A percentile compares a stretch with the other conserved stretches of the same genome.
These are phyloP conservation scores for Boletus vermiculosoides DNA, from an alignment of 768 basidiomycete species.

Conservation along the genomic window DNA sequence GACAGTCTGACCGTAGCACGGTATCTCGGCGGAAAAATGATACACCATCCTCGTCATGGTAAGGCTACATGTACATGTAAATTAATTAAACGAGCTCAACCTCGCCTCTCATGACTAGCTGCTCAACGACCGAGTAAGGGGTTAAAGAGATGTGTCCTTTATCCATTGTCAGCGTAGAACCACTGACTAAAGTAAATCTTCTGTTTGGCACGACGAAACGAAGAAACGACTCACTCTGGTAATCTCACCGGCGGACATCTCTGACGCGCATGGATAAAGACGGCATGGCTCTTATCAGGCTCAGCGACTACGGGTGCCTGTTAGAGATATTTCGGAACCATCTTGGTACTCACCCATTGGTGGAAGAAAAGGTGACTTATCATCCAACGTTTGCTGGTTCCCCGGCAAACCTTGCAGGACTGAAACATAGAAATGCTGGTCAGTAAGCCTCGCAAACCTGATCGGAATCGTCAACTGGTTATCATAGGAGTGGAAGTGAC, in stretches of 20 bases:
- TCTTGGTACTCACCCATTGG: slow-evolving; percentile 59
- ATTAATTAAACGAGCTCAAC: slow-evolving; percentile 67
- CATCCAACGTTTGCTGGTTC: slow-evolving; percentile 73
- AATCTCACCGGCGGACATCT: slow-evolving; percentile 64
- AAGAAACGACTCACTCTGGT: slow-evolving; percentile 56
- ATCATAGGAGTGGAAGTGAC: not conserved
- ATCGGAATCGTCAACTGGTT: not conserved
- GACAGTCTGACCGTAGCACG: not conserved
- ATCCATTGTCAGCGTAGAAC: slow-evolving; percentile 67
- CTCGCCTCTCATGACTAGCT: slow-evolving; percentile 67
- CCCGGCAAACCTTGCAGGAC: slow-evolving; percentile 83
- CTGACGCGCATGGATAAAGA: slow-evolving; percentile 77
- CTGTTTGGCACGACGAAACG: not conserved
- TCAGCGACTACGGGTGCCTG: slow-evolving; percentile 55
- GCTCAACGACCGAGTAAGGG: slow-evolving; percentile 73
- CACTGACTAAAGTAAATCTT: slow-evolving; percentile 41
- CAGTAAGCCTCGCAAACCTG: slow-evolving; percentile 75
- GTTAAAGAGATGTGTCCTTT: slow-evolving; percentile 81
- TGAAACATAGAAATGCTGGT: slow-evolving; percentile 73
- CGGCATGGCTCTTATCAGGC: slow-evolving; percentile 73
- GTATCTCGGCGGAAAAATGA: slow-evolving; percentile 9
- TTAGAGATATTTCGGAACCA: slow-evolving; percentile 1
- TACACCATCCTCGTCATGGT: slow-evolving; percentile 12
- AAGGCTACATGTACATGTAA: slow-evolving; percentile 21
- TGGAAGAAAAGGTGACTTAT: slow-evolving; percentile 65